phyloP scores from a whole-genome alignment of 768 basidiomycete genomes.

The Podaxis rugospora region DNA sequence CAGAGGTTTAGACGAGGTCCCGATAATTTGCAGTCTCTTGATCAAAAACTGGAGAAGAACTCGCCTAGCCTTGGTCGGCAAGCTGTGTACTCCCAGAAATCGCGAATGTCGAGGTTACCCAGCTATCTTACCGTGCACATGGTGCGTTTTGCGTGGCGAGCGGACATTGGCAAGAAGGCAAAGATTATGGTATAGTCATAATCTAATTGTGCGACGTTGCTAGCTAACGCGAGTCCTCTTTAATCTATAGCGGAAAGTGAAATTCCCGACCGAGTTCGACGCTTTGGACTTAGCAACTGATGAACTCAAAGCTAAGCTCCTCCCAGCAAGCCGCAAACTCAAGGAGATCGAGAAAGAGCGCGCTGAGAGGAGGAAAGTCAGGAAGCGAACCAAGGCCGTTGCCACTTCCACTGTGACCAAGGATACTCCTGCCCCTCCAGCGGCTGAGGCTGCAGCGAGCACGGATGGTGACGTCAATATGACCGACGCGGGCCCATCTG shows the following conservation, averaged over 20 bases:
- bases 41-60: constrained; percentile 81
- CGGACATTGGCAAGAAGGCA: constrained; percentile 87
- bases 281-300: constrained; percentile 78
- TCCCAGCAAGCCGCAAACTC: constrained; percentile 65
- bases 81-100: constrained; percentile 76
- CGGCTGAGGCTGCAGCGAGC: constrained; percentile 19
- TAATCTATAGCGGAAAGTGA: constrained; percentile 70
- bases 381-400: constrained; percentile 63
- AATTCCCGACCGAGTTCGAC: constrained; percentile 88
- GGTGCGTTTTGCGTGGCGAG: constrained; percentile 94
- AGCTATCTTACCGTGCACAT: constrained; percentile 86
- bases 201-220: background rate
- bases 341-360: constrained; percentile 84
- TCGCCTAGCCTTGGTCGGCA: constrained; percentile 77
- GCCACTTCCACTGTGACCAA: constrained; percentile 22
- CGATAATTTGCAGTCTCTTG: constrained; percentile 56
- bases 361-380: constrained; percentile 74
- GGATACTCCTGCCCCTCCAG: constrained; percentile 20
- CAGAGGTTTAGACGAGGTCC: background rate
- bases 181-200: constrained; percentile 81
- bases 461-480: constrained; percentile 11
- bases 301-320: constrained; percentile 68
- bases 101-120: constrained; percentile 81
- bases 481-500: constrained; percentile 17
- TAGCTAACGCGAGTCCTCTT: background rate